Percentiles rank a stretch among this genome's conserved stretches.
Evolutionary conservation across 1,139 yeast genomes (phyloP).

Genomic region (Wickerhamiella pararugosa): DNA sequence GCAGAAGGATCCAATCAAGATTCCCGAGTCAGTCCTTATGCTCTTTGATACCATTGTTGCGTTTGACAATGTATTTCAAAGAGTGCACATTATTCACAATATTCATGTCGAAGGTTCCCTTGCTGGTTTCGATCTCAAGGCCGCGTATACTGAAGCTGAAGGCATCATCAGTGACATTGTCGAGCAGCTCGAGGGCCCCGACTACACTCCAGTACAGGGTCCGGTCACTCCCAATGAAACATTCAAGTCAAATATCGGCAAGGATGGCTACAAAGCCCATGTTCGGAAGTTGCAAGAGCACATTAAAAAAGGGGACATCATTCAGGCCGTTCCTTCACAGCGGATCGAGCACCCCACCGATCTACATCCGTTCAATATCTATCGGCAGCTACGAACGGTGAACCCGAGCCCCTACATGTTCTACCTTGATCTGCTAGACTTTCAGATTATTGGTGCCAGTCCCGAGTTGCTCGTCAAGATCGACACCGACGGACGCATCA

Average conservation of each 20-base stretch:
- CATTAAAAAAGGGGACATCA: conserved; percentile 78
- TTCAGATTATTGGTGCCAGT: conserved; percentile 93
- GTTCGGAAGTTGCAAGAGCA: conserved; percentile 64
- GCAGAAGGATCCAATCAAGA: conserved; percentile 59
- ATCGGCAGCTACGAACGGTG: conserved; percentile 84
- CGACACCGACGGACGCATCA: conserved; percentile 52
- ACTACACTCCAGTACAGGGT: conserved; percentile 48
- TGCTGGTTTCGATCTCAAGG: conserved; percentile 28
- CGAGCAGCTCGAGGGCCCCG: conserved; percentile 32
- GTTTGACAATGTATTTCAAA: conserved; percentile 83
- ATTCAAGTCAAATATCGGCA: conserved; percentile 80
- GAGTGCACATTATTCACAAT: conserved; percentile 80
- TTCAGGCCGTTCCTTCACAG: conserved; percentile 97
- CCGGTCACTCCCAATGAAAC: conserved; percentile 46
- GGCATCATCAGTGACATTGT: conserved; percentile 45
- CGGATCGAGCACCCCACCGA: conserved; percentile 90
- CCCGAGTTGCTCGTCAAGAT: conserved; percentile 85
- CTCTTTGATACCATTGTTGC: conserved; percentile 79
- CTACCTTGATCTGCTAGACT: conserved; percentile 79
- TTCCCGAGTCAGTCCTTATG: conserved; percentile 91
- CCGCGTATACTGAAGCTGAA: conserved; percentile 40
- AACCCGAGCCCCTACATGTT: conserved; percentile 96
- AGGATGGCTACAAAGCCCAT: conserved; percentile 77
- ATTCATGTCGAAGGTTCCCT: conserved; percentile 36
- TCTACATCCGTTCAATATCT: conserved; percentile 89